Conservation (phyloP, 768 basidiomycete species). For the Boletellus emodensis region DNA sequence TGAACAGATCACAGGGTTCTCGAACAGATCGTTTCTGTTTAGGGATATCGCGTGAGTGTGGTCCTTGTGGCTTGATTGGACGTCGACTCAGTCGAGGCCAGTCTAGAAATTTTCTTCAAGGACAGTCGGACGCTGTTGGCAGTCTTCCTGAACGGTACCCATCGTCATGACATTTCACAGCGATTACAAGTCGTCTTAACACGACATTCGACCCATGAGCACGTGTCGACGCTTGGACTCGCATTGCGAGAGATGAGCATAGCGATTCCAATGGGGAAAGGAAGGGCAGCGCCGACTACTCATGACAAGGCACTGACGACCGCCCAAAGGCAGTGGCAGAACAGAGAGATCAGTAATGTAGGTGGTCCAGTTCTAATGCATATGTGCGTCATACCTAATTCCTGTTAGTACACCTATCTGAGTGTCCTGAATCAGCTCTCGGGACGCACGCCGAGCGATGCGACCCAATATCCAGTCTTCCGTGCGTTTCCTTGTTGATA, state of each 20-base stretch:
- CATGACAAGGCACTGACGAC: conserved; percentile 49
- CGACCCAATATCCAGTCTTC: conserved; percentile 91
- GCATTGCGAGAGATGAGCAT: conserved; percentile 39
- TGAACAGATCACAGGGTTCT: conserved; percentile 70
- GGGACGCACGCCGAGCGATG: conserved; percentile 90
- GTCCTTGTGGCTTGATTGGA: not conserved
- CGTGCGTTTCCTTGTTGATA: conserved; percentile 43
- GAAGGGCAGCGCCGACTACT: conserved; percentile 3
- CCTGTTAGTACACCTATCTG: conserved; percentile 74
- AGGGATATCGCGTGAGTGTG: conserved; percentile 80
- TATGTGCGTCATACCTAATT: not conserved
- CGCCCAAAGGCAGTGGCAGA: conserved; percentile 83
- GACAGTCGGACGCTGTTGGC: conserved; percentile 86
- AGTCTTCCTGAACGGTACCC: conserved; percentile 70
- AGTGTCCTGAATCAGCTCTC: conserved; percentile 89
- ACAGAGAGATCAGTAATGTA: conserved; percentile 89
- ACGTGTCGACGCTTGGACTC: conserved; percentile 42
- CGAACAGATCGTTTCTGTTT: conserved; percentile 83
- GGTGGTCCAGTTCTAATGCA: conserved; percentile 18
- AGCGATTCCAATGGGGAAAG: conserved; percentile 20
- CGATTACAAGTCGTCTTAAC: conserved; percentile 47
- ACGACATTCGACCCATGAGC: conserved; percentile 36
- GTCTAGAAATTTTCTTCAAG: conserved; percentile 88
- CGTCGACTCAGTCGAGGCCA: conserved; percentile 25
- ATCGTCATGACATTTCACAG: conserved; percentile 56